A percentile compares a stretch with the other conserved stretches of the same genome.
Evolutionary conservation across 2,329 filamentous ascomycete genomes (phyloP).

Genomic region (Sphaerulina vaccinii): DNA sequence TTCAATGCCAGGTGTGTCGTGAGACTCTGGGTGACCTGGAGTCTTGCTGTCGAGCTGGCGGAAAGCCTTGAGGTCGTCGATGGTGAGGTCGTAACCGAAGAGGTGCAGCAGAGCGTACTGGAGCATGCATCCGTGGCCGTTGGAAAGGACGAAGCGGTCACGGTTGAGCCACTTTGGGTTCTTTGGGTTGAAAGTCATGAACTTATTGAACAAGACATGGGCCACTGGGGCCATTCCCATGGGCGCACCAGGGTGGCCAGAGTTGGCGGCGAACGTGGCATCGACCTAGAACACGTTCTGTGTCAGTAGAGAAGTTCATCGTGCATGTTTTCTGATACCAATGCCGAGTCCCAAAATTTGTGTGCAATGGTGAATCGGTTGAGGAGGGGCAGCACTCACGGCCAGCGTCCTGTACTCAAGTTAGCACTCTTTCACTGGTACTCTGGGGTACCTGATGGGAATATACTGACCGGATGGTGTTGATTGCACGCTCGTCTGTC

Average conservation of each 20-base stretch:
- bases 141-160: conserved; percentile 97
- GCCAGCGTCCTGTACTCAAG: conserved; percentile 60
- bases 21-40: conserved; percentile 91
- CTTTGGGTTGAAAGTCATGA: conserved; percentile 99
- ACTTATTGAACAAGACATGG: conserved; percentile 97
- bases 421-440: not conserved
- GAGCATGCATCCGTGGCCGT: conserved; percentile 99
- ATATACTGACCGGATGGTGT: conserved; percentile 74
- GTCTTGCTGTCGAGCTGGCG: conserved; percentile 79
- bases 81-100: conserved; percentile 80
- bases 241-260: conserved; percentile 95
- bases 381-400: conserved; percentile 61
- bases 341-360: not conserved
- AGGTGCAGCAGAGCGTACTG: conserved; percentile 98
- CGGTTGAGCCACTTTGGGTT: conserved; percentile 96
- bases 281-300: conserved; percentile 67
- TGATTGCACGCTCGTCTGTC: conserved; percentile 86
- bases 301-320: conserved; percentile 13
- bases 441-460: not conserved
- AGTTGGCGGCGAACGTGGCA: conserved; percentile 95
- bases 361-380: not conserved
- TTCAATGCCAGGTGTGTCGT: conserved; percentile 95
- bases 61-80: conserved; percentile 96
- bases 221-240: conserved; percentile 95
- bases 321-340: conserved; percentile 33